A percentile compares a stretch with the other conserved stretches of the same genome.
These are phyloP conservation scores for Pelargonium myrrhifolium DNA, from an alignment of 441 rosid genomes.

Conservation along the genomic window DNA sequence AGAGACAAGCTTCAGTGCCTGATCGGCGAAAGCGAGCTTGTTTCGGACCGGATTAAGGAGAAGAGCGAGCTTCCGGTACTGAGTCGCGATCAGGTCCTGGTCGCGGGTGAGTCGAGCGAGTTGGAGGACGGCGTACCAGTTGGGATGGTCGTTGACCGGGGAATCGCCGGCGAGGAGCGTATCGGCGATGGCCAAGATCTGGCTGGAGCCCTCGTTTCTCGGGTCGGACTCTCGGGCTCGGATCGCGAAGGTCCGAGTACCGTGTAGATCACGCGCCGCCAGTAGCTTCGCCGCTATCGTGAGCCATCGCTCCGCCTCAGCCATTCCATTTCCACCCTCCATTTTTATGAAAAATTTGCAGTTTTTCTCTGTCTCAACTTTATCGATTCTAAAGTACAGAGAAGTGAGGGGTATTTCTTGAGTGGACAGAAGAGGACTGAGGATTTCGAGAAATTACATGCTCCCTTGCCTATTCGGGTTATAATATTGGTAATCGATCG, in stretches of 20 bases:
- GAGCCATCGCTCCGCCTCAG: conserved; percentile 76
- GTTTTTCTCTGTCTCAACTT: neutral
- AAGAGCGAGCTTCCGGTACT: conserved; percentile 68
- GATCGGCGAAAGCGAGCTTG: conserved; percentile 64
- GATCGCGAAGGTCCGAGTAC: conserved; percentile 70
- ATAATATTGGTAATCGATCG: neutral
- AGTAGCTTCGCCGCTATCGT: conserved; percentile 74
- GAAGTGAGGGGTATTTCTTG: neutral
- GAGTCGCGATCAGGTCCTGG: conserved; percentile 55
- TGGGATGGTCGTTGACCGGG: conserved; percentile 35
- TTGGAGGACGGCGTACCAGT: conserved; percentile 79
- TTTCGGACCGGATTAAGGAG: conserved; percentile 57
- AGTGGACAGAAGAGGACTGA: neutral
- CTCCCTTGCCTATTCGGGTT: neutral
- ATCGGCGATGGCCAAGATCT: conserved; percentile 70
- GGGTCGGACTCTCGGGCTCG: conserved; percentile 75
- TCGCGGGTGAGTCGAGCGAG: conserved; percentile 51
- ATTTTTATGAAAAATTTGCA: neutral
- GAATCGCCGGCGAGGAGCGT: conserved; percentile 52
- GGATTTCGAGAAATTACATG: neutral
- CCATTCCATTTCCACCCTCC: conserved; percentile 35
- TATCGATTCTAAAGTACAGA: neutral
- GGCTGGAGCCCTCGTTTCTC: conserved; percentile 35
- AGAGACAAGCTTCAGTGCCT: conserved; percentile 55
- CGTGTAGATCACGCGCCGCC: conserved; percentile 63